These are phyloP conservation scores for Pezicula rhizophila DNA, from an alignment of 2,329 filamentous ascomycete genomes.

Conservation along the genomic window DNA sequence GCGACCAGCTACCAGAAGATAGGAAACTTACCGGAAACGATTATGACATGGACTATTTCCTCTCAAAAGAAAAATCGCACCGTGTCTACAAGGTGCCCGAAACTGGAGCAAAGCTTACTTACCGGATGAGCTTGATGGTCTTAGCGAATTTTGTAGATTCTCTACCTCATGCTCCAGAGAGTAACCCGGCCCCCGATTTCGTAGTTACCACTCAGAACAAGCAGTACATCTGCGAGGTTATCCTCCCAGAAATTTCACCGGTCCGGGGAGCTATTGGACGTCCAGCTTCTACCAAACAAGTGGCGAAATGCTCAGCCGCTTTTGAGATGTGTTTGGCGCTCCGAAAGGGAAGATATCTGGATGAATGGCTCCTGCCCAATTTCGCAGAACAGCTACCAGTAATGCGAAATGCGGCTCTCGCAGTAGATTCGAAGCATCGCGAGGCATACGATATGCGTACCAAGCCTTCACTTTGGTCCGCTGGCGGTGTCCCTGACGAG, in stretches of 20 bases:
- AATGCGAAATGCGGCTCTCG: conserved; percentile 83
- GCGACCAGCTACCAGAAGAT: conserved; percentile 66
- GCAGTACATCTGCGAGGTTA: conserved; percentile 69
- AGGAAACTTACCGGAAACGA: conserved; percentile 59
- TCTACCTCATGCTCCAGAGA: conserved; percentile 44
- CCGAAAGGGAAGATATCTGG: conserved; percentile 58
- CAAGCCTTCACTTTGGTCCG: conserved; percentile 71
- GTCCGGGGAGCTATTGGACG: conserved; percentile 60
- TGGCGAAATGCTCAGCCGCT: conserved; percentile 83
- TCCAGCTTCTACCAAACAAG: conserved; percentile 60
- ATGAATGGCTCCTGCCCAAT: conserved; percentile 68
- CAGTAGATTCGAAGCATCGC: conserved; percentile 72
- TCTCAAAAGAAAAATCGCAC: conserved; percentile 39
- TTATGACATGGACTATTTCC: conserved; percentile 47
- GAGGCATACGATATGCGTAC: conserved; percentile 69
- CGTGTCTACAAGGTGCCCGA: conserved; percentile 49
- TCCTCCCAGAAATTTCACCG: conserved; percentile 70
- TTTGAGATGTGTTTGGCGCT: conserved; percentile 75
- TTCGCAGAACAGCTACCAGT: conserved; percentile 66
- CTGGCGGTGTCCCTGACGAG: conserved; percentile 37
- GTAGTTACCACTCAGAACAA: conserved; percentile 49
- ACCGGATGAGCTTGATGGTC: conserved; percentile 64
- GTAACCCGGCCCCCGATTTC: conserved; percentile 46
- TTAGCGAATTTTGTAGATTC: conserved; percentile 69
- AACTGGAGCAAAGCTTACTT: conserved; percentile 75